Conservation (phyloP, 2,329 filamentous ascomycete genomes). For the Trichoderma guizhouense region DNA sequence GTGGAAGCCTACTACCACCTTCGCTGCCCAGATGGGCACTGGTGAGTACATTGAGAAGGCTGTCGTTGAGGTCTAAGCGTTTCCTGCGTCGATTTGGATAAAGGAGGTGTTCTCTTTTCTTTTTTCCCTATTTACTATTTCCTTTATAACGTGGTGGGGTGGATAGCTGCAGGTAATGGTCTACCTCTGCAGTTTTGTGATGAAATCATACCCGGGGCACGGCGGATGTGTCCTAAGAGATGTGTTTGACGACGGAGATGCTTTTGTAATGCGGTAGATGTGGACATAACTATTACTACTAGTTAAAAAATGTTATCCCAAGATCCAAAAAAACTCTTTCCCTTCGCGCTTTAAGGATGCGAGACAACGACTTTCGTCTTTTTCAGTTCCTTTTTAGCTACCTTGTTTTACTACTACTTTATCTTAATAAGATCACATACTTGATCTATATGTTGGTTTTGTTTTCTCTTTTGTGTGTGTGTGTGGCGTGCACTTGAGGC, state of each 20-base stretch:
- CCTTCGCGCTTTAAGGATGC: constrained; percentile 1
- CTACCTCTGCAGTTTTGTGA: constrained; percentile 7
- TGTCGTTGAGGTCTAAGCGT: constrained; percentile 28
- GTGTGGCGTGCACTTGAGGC: background rate
- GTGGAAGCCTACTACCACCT: constrained; percentile 72
- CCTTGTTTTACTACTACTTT: constrained; percentile 7
- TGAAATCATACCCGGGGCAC: constrained; percentile 17
- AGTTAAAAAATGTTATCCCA: constrained; percentile 11
- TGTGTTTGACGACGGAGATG: constrained; percentile 13
- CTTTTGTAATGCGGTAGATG: constrained; percentile 17
- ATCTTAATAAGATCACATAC: constrained; percentile 6
- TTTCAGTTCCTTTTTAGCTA: background rate
- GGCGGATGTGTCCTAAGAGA: constrained; percentile 4
- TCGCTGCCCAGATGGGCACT: constrained; percentile 46
- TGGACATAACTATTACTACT: background rate
- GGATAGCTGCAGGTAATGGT: constrained; percentile 13
- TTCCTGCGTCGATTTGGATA: background rate
- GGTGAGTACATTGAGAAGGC: constrained; percentile 33
- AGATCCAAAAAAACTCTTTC: background rate
- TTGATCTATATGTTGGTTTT: background rate
- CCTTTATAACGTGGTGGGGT: constrained; percentile 5
- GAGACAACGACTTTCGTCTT: background rate
- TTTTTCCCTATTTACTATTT: background rate
- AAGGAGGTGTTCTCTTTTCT: background rate
- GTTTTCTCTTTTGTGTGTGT: background rate